Evolutionary conservation across 805 yeast genomes (phyloP), one percentile per base, ranked within the genome.

Genomic region (Candida easanensis): DNA sequence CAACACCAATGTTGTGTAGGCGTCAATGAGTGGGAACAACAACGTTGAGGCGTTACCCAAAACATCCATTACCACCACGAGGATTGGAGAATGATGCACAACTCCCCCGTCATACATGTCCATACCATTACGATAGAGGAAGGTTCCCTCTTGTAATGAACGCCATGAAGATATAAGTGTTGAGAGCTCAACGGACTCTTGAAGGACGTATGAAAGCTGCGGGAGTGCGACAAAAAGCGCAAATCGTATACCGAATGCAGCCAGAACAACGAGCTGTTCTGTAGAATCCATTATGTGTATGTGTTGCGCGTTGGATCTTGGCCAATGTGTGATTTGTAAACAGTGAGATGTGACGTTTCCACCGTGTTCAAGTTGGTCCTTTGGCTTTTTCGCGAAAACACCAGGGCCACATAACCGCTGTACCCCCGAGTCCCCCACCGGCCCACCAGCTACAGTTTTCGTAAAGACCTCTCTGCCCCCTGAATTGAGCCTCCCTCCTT

Each of bases 71-170:
- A 79, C 46, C 3, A 71, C 65, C 27, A 88, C 72, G 18, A 91
- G 56, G 16, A 89, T 58, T 4, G 97, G 96, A 3, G 95, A 80
- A 53, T 88, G 96, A 62, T 88, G 91, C 27, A 84, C 83, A 15
- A 89, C 80, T 19, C 95, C 95, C 9, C 97, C 97, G 48, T 79
- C 79, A 56, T 88, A 91, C 8, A 88, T 79, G 36, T 80, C 73
- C 39, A 84, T 68, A 17, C 71, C 72, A 53, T 80, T 74, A 3
- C 69, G 60, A 42, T 78, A 64, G 39, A 86, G 71, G 52, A 75
- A 86, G 10, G 85, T 65, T 11, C 90, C 90, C 58, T 85, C 95
- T 52, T 71, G 63, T 33, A 86, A 58, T 31, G 79, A 70, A 54
- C 79, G 73, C 63, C 73, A 84, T 28, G 93, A 83, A 42, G 84